Percentiles rank a stretch among this genome's conserved stretches.
Evolutionary conservation across 2,329 filamentous ascomycete genomes (phyloP).

Genomic region (Stromatinia cepivora): DNA sequence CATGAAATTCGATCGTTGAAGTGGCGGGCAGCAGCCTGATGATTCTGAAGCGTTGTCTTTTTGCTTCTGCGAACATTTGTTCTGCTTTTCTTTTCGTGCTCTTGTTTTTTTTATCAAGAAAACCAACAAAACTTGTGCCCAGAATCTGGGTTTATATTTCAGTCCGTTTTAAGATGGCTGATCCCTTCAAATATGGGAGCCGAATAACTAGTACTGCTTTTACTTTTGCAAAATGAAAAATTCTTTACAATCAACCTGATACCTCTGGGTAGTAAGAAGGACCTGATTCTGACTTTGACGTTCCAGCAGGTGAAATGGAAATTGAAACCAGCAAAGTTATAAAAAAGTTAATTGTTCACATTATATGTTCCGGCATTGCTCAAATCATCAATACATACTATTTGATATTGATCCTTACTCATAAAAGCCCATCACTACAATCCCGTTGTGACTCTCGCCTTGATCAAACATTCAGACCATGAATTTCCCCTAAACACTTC

Average conservation of each 20-base stretch:
- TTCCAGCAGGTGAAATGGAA: neutral
- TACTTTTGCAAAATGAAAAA: neutral
- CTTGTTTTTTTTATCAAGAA: no score
- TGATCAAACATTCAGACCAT: no score
- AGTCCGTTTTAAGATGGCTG: neutral
- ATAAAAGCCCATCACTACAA: no score
- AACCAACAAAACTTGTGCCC: no score
- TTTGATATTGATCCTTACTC: no score
- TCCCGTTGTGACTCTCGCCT: no score
- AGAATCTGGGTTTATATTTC: neutral
- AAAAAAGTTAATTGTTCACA: neutral
- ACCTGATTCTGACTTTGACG: neutral
- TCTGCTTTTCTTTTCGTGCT: neutral
- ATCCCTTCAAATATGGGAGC: neutral
- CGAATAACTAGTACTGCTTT: neutral
- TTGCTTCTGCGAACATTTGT: neutral
- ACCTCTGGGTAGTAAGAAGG: neutral
- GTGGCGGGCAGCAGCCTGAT: neutral
- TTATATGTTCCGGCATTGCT: neutral
- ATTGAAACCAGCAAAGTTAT: neutral
- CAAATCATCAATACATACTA: no score
- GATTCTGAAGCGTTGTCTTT: neutral
- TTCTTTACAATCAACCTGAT: neutral
- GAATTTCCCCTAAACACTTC: no score
- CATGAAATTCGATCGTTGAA: constrained; percentile 23